Evolutionary conservation across 1,284 basidiomycete species (phyloP), one percentile per base, ranked within the genome.

Genomic region (Ustilago xerochloae): DNA sequence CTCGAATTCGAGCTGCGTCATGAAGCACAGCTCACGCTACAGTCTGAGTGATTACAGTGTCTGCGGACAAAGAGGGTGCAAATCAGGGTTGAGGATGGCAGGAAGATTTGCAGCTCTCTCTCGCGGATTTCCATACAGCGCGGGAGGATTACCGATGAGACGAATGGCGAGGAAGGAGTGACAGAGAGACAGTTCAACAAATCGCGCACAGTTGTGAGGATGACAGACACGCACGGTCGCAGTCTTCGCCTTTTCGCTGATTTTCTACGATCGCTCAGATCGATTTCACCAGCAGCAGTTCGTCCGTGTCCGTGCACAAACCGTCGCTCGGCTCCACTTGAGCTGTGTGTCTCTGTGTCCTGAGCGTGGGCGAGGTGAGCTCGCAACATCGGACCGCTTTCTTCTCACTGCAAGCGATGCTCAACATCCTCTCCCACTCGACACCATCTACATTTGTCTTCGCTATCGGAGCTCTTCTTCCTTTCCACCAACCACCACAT

Each of bases 301-400:
- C 36, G 49, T 15, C 41, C 39, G 38, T 36, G 63, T 35, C 33
- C 47, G 29, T 30, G 41, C 51, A 53, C 30, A 33, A 13, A 28
- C 43, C 53, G 32, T 18, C 36, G 46, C 35, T 59, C 48, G 48
- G 48, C 56, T 59, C 56, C 47, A 58, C 55, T 38, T 48, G 10
- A 43, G n/a, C 20, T 36, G 20, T 12, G 29, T 47, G 24, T 47
- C 18, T 9, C 20, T 47, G 54, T 45, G 10, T 9, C 46, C 15
- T 55, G 51, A 39, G 52, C 39, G 20, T 29, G 24, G 24, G 29
- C 41, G 39, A n/a, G 16, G 49, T 53, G 55, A 64, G 63, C 46
- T 53, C 43, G 50, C 41, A 28, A 43, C 36, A 35, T 68, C 62
- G 61, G 62, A 53, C 58, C 62, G 66, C 54, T 56, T 56, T 52